A percentile compares a stretch with the other conserved stretches of the same genome.
phyloP scores from a whole-genome alignment of 2,329 filamentous ascomycete genomes.

The Penicillium crustosum region DNA sequence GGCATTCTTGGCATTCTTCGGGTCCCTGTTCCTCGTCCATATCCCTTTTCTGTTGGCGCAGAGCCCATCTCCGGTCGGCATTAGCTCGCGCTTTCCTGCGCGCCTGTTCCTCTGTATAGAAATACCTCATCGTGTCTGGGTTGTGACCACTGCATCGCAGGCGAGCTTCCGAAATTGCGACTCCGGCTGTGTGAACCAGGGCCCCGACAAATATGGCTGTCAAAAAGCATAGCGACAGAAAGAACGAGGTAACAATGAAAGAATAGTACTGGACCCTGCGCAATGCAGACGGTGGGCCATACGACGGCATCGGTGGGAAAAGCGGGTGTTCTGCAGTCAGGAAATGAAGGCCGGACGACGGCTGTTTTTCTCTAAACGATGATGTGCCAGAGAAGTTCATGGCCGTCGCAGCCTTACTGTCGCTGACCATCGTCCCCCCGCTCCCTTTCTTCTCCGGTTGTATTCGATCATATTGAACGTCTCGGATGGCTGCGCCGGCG shows the following conservation, averaged over 20 bases:
- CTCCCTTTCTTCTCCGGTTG: background rate
- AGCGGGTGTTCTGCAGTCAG: conserved; percentile 44
- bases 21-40: conserved; percentile 40
- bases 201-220: conserved; percentile 73
- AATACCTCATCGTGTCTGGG: conserved; percentile 62
- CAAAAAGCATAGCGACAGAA: conserved; percentile 76
- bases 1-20: conserved; percentile 63
- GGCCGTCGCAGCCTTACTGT: background rate
- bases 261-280: conserved; percentile 64
- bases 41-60: conserved; percentile 42
- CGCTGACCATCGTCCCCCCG: background rate
- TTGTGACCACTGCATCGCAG: conserved; percentile 59
- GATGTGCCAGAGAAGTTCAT: background rate
- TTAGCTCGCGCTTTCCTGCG: conserved; percentile 58
- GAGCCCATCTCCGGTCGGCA: conserved; percentile 63
- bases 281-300: conserved; percentile 70
- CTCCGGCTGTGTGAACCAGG: conserved; percentile 65
- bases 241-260: conserved; percentile 68
- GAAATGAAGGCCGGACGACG: conserved; percentile 6
- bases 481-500: conserved; percentile 1
- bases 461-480: background rate
- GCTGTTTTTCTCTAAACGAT: conserved; percentile 14
- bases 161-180: conserved; percentile 51
- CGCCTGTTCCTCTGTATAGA: conserved; percentile 69
- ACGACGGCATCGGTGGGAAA: conserved; percentile 80